A percentile compares a stretch with the other conserved stretches of the same genome.
phyloP scores from a whole-genome alignment of 768 basidiomycete species.

The Boletus rubroflammeus region DNA sequence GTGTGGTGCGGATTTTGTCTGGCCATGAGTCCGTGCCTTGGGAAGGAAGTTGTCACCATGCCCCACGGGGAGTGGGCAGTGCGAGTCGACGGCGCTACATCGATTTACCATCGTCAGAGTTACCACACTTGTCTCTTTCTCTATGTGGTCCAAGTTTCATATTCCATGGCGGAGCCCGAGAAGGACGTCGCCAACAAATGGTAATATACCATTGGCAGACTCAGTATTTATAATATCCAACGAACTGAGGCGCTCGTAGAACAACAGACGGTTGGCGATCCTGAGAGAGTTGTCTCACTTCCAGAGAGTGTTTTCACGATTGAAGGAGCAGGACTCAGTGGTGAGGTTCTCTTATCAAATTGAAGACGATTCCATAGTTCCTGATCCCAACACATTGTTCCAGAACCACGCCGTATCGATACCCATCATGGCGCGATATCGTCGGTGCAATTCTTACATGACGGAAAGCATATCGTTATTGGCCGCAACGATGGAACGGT shows the following conservation, averaged over 20 bases:
- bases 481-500: slow-evolving; percentile 9
- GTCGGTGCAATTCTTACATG: slow-evolving; percentile 10
- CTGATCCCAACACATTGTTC: neutral
- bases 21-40: neutral
- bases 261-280: neutral
- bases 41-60: neutral
- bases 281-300: neutral
- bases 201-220: neutral
- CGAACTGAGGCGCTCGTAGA: neutral
- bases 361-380: neutral
- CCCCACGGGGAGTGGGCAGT: neutral
- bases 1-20: neutral
- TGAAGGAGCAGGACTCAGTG: neutral
- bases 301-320: neutral
- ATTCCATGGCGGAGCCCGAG: slow-evolving; percentile 6
- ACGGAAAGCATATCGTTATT: slow-evolving; percentile 6
- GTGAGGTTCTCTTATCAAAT: neutral
- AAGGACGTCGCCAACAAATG: neutral
- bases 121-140: neutral
- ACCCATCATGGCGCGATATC: neutral
- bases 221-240: neutral
- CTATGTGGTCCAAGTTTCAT: slow-evolving; percentile 11
- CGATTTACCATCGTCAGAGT: neutral
- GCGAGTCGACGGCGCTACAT: neutral
- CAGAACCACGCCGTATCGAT: slow-evolving; percentile 4